phyloP scores from a whole-genome alignment of 192 early-diverging fungal genomes.

The Glomus cerebriforme region DNA sequence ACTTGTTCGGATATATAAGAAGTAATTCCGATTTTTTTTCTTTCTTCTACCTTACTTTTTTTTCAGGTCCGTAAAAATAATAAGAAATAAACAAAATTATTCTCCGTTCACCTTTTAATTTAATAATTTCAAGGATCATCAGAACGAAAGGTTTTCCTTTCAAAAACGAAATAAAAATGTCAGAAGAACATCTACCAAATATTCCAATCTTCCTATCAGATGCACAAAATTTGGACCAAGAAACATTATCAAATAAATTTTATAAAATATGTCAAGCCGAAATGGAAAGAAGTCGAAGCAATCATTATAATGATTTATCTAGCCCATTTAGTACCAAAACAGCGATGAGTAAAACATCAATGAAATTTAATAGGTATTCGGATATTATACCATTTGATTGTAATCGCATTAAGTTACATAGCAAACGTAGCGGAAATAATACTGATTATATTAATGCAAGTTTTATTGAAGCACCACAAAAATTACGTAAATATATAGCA shows the following conservation, averaged over 20 bases:
- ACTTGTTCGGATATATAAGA: too few species aligned
- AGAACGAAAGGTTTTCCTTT: too few species aligned
- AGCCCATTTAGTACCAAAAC: neutral
- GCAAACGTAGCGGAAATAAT: constrained; percentile 32
- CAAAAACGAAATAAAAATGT: neutral
- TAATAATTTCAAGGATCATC: too few species aligned
- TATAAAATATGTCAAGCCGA: neutral
- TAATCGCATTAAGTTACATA: constrained; percentile 23
- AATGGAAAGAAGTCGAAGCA: neutral
- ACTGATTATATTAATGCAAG: constrained; percentile 86
- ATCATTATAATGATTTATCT: neutral
- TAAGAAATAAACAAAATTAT: too few species aligned
- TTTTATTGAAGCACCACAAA: constrained; percentile 53
- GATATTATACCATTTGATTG: constrained; percentile 43
- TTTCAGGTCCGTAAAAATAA: too few species aligned
- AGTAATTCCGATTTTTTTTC: too few species aligned
- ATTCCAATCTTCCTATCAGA: constrained; percentile 16
- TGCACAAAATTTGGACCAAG: neutral
- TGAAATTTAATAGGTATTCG: constrained; percentile 38
- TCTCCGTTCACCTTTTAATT: too few species aligned
- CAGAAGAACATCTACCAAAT: neutral
- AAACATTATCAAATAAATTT: constrained; percentile 1
- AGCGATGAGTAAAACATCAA: neutral
- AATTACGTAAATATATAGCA: constrained; percentile 68
- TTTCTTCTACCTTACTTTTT: too few species aligned